Percentiles rank a stretch among this genome's conserved stretches.
Evolutionary conservation across 2,329 filamentous ascomycete genomes (phyloP).

Genomic region (Podosphaera fusca): DNA sequence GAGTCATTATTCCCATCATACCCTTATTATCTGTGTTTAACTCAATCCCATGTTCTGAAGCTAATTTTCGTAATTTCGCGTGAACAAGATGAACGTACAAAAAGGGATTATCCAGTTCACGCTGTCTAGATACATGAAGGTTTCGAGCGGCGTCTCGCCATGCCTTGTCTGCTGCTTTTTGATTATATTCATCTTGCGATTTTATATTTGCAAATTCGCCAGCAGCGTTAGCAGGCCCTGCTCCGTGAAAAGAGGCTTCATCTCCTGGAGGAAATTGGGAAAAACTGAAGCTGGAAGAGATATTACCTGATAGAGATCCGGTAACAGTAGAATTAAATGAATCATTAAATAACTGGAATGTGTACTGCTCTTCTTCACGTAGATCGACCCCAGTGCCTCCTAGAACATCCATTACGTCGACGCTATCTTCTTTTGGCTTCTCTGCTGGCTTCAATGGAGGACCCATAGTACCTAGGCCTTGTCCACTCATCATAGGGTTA

Average conservation of each 20-base stretch:
- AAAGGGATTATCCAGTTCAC: slow-evolving; percentile 33
- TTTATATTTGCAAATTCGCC: slow-evolving; percentile 21
- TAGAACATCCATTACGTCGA: slow-evolving; percentile 66
- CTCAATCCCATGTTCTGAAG: slow-evolving; percentile 31
- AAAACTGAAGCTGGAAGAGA: slow-evolving; percentile 24
- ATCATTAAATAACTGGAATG: slow-evolving; percentile 42
- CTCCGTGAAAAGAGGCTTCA: slow-evolving; percentile 37
- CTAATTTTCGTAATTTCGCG: slow-evolving; percentile 29
- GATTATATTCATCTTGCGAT: slow-evolving; percentile 39
- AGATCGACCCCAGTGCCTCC: slow-evolving; percentile 72
- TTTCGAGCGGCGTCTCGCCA: slow-evolving; percentile 38
- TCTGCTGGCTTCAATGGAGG: slow-evolving; percentile 39
- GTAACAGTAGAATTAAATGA: slow-evolving; percentile 23
- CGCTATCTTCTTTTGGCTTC: slow-evolving; percentile 28
- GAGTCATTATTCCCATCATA: slow-evolving; percentile 20
- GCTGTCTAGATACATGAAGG: slow-evolving; percentile 30
- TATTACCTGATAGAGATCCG: slow-evolving; percentile 19
- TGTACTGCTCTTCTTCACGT: slow-evolving; percentile 62
- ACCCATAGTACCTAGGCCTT: slow-evolving; percentile 25
- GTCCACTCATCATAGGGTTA: slow-evolving; percentile 4
- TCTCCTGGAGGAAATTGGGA: slow-evolving; percentile 30
- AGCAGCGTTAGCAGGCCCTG: slow-evolving; percentile 42
- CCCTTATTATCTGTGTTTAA: slow-evolving; percentile 34
- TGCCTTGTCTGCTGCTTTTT: slow-evolving; percentile 39
- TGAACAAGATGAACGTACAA: slow-evolving; percentile 13